These are phyloP conservation scores for Dinochytrium kinnereticum DNA, from an alignment of 371 early-diverging fungal genomes.

Conservation along the genomic window DNA sequence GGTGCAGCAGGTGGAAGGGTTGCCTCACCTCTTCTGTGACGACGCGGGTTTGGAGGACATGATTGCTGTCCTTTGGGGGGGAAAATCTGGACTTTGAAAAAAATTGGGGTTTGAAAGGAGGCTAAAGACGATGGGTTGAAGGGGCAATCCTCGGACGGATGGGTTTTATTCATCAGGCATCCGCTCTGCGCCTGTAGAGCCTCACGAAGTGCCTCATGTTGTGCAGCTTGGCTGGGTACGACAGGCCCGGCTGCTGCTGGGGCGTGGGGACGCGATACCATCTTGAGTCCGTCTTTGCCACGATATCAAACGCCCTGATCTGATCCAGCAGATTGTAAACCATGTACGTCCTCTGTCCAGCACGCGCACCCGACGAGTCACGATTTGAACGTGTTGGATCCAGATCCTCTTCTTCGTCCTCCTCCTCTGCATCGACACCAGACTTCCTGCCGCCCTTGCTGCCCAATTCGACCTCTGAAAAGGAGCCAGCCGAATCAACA, in stretches of 20 bases:
- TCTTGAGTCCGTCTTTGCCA: slow-evolving; percentile 70
- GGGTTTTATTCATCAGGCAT: neutral
- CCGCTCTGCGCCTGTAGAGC: slow-evolving; percentile 57
- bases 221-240: slow-evolving; percentile 79
- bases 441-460: neutral
- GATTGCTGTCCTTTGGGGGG: no score
- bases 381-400: neutral
- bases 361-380: neutral
- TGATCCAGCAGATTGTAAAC: slow-evolving; percentile 85
- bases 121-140: no score
- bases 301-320: slow-evolving; percentile 70
- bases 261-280: slow-evolving; percentile 77
- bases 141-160: no score
- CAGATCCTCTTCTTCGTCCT: neutral
- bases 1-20: no score
- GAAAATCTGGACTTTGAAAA: no score
- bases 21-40: no score
- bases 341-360: slow-evolving; percentile 66
- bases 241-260: slow-evolving; percentile 54
- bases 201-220: slow-evolving; percentile 92
- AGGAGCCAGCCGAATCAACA: slow-evolving; percentile 93
- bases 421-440: neutral
- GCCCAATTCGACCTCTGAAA: slow-evolving; percentile 82
- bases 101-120: no score
- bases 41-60: no score